Base-by-base conservation (phyloP, 192 early-diverging fungal species). In the Phycomyces nitens region DNA sequence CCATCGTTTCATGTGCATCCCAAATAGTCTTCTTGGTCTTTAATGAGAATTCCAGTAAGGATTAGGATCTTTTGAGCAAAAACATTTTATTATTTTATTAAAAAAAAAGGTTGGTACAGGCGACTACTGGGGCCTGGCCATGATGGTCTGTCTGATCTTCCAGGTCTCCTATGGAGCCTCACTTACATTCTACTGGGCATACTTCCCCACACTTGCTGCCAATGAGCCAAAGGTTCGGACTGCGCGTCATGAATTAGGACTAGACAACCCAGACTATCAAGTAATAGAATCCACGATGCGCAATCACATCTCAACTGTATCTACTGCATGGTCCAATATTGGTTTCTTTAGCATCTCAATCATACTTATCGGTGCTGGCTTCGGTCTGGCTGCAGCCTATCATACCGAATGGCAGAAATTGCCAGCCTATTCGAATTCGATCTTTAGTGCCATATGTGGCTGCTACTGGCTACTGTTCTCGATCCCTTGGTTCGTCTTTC, bases 271-370 rank as follows among this genome's bases (percentile, higher is more conserved):
- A n/a, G 44, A 47, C 11, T 47, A 47, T 11, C 44, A 47, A 47
- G 44, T n/a, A 47, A 47, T 47, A 18, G 44, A 14, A 47, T 47
- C 44, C 11, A 47, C 12, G 44, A 47, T 47, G 58, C 77, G 78
- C 24, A 71, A 74, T 29, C 75, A 74, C 21, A 66, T 74, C 34
- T 80, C 78, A 16, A 74, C 77, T 34, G 65, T 80, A 23, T 79
- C 77, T 6, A 80, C 78, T 12, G 65, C 68, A 12, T 75, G 64
- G 60, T 75, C 72, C 59, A 80, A 80, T 51, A 66, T 80, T 55
- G 76, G 76, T 7, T 78, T 71, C 60, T 68, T 71, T 34, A 54
- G 77, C 39, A 63, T 71, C 40, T 47, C 62, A 20, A 38, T 72
- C 12, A 0, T 62, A 21, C 26, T 62, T 3, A 38, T 47, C 8